Base-by-base conservation (phyloP, 1,284 basidiomycete genomes). In the Amylostereum areolatum region DNA sequence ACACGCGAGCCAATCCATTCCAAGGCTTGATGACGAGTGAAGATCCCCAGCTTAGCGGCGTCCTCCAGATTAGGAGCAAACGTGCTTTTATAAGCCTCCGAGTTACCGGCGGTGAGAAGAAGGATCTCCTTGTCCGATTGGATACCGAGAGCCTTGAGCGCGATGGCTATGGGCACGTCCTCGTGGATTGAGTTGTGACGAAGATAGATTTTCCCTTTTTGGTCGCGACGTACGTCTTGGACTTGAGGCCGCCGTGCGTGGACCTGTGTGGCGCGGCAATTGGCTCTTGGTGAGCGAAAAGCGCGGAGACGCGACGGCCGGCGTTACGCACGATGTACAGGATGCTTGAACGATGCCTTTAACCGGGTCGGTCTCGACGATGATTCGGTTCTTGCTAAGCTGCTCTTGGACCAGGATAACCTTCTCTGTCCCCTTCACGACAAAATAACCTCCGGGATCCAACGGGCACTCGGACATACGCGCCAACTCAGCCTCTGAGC, bases 341-440 rank as follows among this genome's bases (percentile, higher is more conserved):
- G 93, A 96, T 7, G 97, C 95, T 62, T 93, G 92, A 0, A 98
- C 95, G 42, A 91, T 74, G 11, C 92, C 92, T 69, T 99, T 99
- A 43, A 87, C 86, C 5, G 80, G 71, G 68, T 98, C 91, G 35
- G 88, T 89, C 73, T 99, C 97, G 56, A 99, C 96, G 55, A 99
- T 97, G 64, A 99, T 99, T 51, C 97, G 83, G 70, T 99, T 99
- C 75, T 99, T 99, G 76, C 92, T 95, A 61, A 99, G 73, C 70
- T 99, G 97, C 67, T 99, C 97, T 67, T 99, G 97, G 2, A 99
- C 96, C 51, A 99, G 77, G 57, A 99, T 99, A 61, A 99, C 97
- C 73, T 99, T 99, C 70, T 99, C 97, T 18, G 97, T 99, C 10
- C 97, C 97, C 67, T 97, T 98, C 47, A 99, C 96, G 51, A 99